A percentile compares a stretch with the other conserved stretches of the same genome.
Conservation (phyloP, 768 basidiomycete species). For the Suillus alpinus region DNA sequence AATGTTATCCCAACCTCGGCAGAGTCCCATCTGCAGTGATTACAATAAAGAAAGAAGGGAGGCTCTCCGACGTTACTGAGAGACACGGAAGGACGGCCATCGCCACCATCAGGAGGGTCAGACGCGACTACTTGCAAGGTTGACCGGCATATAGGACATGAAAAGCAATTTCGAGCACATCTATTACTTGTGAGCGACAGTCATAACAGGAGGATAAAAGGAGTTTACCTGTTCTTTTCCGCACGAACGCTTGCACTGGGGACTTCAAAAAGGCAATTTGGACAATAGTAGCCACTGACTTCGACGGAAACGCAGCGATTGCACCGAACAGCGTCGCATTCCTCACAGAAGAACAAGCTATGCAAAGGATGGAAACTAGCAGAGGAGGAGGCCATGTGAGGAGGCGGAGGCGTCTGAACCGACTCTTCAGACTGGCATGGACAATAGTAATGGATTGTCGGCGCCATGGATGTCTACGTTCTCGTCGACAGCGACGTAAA, state of each 20-base stretch:
- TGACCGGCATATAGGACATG: constrained; percentile 91
- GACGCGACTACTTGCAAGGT: constrained; percentile 90
- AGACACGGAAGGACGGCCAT: constrained; percentile 51
- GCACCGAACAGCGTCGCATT: constrained; percentile 94
- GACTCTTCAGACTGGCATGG: constrained; percentile 58
- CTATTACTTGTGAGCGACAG: constrained; percentile 37
- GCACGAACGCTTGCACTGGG: constrained; percentile 97
- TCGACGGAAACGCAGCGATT: constrained; percentile 90
- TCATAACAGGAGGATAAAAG: neutral
- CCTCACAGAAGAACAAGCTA: constrained; percentile 94
- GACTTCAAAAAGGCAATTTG: constrained; percentile 97
- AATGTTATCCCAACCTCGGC: constrained; percentile 88
- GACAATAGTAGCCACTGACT: constrained; percentile 97
- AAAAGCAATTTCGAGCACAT: constrained; percentile 97
- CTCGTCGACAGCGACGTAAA: neutral
- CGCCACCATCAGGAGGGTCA: constrained; percentile 65
- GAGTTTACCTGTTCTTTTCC: constrained; percentile 86
- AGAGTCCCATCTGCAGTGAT: constrained; percentile 94
- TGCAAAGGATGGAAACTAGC: constrained; percentile 82
- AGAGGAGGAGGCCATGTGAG: constrained; percentile 73
- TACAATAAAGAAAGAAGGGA: constrained; percentile 89
- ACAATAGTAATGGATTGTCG: constrained; percentile 64
- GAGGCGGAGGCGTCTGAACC: constrained; percentile 57
- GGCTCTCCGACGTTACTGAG: constrained; percentile 71
- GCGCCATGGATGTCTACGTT: constrained; percentile 32